These are phyloP conservation scores for Pistacia vera DNA, from an alignment of 345 rosid genomes.

Conservation along the genomic window DNA sequence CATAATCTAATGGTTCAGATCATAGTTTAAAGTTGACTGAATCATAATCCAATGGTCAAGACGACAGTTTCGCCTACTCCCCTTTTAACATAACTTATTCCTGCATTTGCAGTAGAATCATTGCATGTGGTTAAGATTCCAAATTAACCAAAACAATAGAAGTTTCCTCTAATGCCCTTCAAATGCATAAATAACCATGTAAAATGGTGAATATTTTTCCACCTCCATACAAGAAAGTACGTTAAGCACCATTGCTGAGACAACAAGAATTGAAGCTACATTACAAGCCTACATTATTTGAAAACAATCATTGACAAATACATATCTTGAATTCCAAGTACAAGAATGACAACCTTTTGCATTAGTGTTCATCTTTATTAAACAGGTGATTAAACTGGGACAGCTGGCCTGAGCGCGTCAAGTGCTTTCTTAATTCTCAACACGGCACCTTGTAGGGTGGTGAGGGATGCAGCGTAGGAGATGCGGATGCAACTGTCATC, in stretches of 20 bases:
- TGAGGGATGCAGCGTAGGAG: slow-evolving; percentile 85
- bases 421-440: slow-evolving; percentile 84
- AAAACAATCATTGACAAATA: not conserved
- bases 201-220: not conserved
- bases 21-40: too few species aligned
- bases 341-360: slow-evolving; percentile 6
- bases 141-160: too few species aligned
- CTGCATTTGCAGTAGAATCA: too few species aligned
- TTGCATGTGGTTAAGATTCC: too few species aligned
- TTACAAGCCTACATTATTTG: slow-evolving; percentile 1
- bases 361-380: slow-evolving; percentile 18
- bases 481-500: slow-evolving; percentile 86
- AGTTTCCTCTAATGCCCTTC: not conserved
- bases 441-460: slow-evolving; percentile 72
- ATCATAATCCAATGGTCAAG: too few species aligned
- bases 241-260: not conserved
- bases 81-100: too few species aligned
- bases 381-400: slow-evolving; percentile 52
- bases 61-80: too few species aligned
- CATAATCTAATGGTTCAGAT: too few species aligned
- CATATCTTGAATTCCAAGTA: not conserved
- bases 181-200: not conserved
- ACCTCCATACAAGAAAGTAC: not conserved
- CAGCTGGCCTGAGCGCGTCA: slow-evolving; percentile 50
- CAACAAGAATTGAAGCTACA: not conserved